Conservation (phyloP, 1,284 basidiomycete genomes). For the Cystobasidium slooffiae region DNA sequence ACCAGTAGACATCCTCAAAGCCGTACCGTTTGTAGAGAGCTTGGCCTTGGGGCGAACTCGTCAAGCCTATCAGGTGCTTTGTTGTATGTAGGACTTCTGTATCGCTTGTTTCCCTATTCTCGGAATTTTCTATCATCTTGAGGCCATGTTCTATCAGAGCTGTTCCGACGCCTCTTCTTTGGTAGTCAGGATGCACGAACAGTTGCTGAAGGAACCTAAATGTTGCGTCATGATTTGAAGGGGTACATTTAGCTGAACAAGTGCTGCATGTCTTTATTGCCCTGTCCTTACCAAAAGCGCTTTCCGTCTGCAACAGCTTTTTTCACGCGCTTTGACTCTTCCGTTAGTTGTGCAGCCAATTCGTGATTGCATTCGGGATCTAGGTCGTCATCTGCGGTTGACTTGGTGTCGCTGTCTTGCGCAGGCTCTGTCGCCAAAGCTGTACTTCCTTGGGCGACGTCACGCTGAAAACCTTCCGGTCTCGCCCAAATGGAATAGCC, state of each 20-base stretch:
- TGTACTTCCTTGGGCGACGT: neutral
- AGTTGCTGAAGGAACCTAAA: conserved; percentile 38
- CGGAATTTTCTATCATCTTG: conserved; percentile 5
- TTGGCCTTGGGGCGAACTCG: conserved; percentile 38
- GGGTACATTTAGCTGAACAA: neutral
- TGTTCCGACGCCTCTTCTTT: conserved; percentile 33
- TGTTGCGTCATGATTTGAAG: neutral
- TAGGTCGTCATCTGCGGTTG: neutral
- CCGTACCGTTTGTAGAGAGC: conserved; percentile 37
- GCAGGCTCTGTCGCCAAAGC: neutral
- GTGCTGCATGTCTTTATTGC: neutral
- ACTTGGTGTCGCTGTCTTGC: neutral
- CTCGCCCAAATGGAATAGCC: conserved; percentile 36
- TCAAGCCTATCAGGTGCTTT: conserved; percentile 13
- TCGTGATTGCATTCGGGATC: conserved; percentile 35
- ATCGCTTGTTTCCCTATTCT: neutral
- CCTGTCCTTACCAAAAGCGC: neutral
- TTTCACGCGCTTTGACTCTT: conserved; percentile 15
- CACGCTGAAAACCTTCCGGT: conserved; percentile 22
- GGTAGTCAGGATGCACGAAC: conserved; percentile 15
- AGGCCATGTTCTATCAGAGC: conserved; percentile 25
- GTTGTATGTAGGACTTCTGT: neutral
- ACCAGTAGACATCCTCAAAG: conserved; percentile 33
- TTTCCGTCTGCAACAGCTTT: neutral
- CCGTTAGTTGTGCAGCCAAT: conserved; percentile 14